Conservation (phyloP, 495 filamentous ascomycete species). For the Trichoderma virens region DNA sequence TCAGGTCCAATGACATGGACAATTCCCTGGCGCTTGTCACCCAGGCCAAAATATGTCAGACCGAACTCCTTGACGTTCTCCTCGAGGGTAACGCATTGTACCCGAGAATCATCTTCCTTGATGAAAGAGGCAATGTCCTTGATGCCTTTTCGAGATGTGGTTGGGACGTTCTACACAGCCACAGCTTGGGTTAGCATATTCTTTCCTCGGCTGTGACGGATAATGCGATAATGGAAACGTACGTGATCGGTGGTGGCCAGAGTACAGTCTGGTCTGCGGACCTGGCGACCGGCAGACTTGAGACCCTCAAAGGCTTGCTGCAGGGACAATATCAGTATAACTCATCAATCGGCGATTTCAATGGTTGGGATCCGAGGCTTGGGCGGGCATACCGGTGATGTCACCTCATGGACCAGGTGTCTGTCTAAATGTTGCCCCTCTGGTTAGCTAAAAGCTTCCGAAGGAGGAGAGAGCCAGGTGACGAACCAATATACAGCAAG, state of each 20-base stretch:
- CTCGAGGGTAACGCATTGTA: constrained; percentile 91
- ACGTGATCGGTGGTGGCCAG: constrained; percentile 95
- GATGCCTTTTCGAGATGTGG: constrained; percentile 77
- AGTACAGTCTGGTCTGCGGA: constrained; percentile 92
- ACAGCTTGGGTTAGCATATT: constrained; percentile 15
- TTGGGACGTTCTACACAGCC: constrained; percentile 73
- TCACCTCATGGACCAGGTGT: constrained; percentile 97
- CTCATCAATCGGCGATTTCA: not conserved
- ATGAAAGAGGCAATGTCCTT: constrained; percentile 84
- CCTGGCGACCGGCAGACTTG: constrained; percentile 73
- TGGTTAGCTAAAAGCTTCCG: constrained; percentile 12
- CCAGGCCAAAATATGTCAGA: constrained; percentile 94
- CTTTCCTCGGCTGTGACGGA: not conserved
- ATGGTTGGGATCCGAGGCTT: not conserved
- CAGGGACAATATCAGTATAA: constrained; percentile 2
- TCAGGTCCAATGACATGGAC: constrained; percentile 99
- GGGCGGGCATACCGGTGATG: constrained; percentile 63
- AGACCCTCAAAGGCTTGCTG: constrained; percentile 97
- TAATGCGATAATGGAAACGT: constrained; percentile 33
- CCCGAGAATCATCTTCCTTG: constrained; percentile 84
- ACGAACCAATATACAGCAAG: constrained; percentile 80
- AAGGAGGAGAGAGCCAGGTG: not conserved
- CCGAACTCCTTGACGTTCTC: constrained; percentile 96
- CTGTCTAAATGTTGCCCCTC: constrained; percentile 47
- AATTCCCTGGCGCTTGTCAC: constrained; percentile 94